These are phyloP conservation scores for Trametopsis cervina DNA, from an alignment of 768 basidiomycete species.

Conservation along the genomic window DNA sequence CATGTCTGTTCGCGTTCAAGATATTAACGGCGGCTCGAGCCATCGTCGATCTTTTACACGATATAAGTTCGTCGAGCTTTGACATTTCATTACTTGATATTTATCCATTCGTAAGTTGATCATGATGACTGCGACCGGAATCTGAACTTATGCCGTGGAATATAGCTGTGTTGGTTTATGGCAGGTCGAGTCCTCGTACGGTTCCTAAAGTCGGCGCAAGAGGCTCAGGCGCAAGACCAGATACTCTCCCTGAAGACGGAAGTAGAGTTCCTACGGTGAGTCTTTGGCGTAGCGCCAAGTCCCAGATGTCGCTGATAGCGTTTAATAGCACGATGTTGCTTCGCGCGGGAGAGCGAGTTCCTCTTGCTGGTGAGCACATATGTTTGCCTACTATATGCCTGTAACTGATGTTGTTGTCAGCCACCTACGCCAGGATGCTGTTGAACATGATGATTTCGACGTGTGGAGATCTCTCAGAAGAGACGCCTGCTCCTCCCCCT, in stretches of 20 bases:
- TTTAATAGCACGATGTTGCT: too few species aligned
- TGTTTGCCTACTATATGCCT: neutral
- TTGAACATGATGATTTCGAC: slow-evolving; percentile 28
- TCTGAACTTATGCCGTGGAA: neutral
- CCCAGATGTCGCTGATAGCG: too few species aligned
- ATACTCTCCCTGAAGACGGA: slow-evolving; percentile 52
- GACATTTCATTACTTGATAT: slow-evolving; percentile 65
- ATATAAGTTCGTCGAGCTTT: slow-evolving; percentile 62
- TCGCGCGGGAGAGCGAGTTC: slow-evolving; percentile 62
- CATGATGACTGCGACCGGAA: neutral
- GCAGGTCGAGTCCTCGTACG: slow-evolving; percentile 61
- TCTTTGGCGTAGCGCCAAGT: too few species aligned
- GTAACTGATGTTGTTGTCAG: slow-evolving; percentile 11
- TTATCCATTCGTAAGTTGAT: slow-evolving; percentile 50
- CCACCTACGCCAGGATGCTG: slow-evolving; percentile 53
- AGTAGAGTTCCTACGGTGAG: slow-evolving; percentile 61
- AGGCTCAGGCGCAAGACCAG: slow-evolving; percentile 52
- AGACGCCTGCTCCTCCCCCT: neutral
- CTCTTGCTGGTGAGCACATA: slow-evolving; percentile 43
- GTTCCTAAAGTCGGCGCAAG: slow-evolving; percentile 58
- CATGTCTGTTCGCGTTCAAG: slow-evolving; percentile 64
- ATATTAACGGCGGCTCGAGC: slow-evolving; percentile 61
- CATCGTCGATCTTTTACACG: slow-evolving; percentile 61
- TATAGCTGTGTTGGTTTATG: slow-evolving; percentile 48
- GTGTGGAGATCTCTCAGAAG: slow-evolving; percentile 15